Evolutionary conservation across 441 rosid species (phyloP), one percentile per base, ranked within the genome.

Genomic region (Euphorbia corollata): DNA sequence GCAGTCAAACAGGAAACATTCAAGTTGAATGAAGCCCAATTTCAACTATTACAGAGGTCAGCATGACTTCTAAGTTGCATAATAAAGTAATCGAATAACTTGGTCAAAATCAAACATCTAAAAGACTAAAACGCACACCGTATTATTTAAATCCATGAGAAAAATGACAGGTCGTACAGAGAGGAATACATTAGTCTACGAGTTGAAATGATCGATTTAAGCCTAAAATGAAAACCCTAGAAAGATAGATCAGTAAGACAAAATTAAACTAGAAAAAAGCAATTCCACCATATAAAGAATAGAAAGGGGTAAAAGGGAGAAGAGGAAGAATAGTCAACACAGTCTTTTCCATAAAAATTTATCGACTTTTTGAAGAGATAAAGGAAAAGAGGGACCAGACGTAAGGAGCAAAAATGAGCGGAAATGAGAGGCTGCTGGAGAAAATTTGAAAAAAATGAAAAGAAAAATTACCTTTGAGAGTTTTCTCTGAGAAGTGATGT

Each of bases 1-100:
- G 12, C 36, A 67, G 78, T 78, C 70, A 74, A 72, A 69, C 27
- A 77, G 54, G 48, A 63, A 48, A 59, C 55, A 63, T 56, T 51
- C 73, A 63, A 51, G 15, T 56, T 51, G 71, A 66, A 15, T n/a
- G 7, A 16, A 63, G 61, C 57, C 8, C 68, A 38, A 73, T 69
- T 45, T 56, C 56, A 38, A 72, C 38, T 45, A 32, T 18, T 47
- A 41, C 0, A 24, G 18, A 54, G 65, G 64, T 64, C 68, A 41
- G 66, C 55, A 70, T 53, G 61, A 76, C 61, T 68, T 76, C 55
- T 68, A 61, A 74, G 56, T 75, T 34, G 64, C 24, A 27, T 27
- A 27, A 27, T 27, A 27, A 27, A 27, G 32, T 27, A 27, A 61
- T 56, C 59, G 43, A 23, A 58, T 59, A 59, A 16, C 36, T 8